Base-by-base conservation (phyloP, 441 rosid genomes). In the California macrophylla region DNA sequence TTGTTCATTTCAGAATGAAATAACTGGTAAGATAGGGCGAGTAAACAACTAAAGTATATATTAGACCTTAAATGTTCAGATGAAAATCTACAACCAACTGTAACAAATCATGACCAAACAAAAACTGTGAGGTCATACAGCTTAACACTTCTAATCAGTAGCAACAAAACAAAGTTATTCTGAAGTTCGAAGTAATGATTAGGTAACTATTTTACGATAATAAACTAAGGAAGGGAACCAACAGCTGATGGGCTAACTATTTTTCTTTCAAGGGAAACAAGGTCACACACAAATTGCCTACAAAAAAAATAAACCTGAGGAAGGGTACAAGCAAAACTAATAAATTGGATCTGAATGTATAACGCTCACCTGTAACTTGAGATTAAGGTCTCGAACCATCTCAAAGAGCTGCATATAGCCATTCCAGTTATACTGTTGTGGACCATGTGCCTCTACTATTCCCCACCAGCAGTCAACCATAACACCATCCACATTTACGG, bases 381-480 rank as follows among this genome's bases (percentile, higher is more conserved):
- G 90, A 81, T 92, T 86, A 72, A 85, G 87, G 78, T 92, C 93
- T 56, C 78, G 82, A 74, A 89, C 85, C 82, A 92, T 87, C 82
- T 87, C 96, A 77, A 87, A 87, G 70, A 90, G 94, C 78, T 84
- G 83, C 77, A 73, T 82, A 82, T 94, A 94, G 67, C 98, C 99
- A 78, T 75, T 92, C 99, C 99, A 92, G 73, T 86, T 90, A 83
- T 92, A 94, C 70, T 90, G 96, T 69, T 72, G 92, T 0, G 99
- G 99, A 66, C 85, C 78, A 80, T 87, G 92, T 70, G 90, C 92
- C 85, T 92, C 98, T 28, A 89, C 99, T 79, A 94, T 89, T 74
- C 98, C 98, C 98, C 98, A 94, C 98, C 99, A 94, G 82, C 99
- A 94, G 79, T 94, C 91, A 71, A 90, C 92, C 85, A 82, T 85